These are phyloP conservation scores for Blastobotrys americana DNA, from an alignment of 805 yeast species.

Conservation along the genomic window DNA sequence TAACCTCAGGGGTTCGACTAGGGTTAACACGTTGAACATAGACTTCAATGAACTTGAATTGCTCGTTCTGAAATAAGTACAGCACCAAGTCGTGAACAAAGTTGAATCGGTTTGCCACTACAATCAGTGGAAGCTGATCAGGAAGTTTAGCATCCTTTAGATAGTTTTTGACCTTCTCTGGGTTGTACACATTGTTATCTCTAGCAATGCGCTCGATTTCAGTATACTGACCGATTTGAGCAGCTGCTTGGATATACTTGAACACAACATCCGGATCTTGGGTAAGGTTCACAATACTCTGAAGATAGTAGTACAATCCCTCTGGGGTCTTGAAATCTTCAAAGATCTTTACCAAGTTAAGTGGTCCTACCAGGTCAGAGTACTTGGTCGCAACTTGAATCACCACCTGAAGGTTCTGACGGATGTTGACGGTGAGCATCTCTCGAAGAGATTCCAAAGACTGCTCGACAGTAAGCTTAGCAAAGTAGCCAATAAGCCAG, in stretches of 20 bases:
- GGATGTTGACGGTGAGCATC: slow-evolving; percentile 69
- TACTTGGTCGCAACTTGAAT: slow-evolving; percentile 96
- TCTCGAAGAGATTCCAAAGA: slow-evolving; percentile 80
- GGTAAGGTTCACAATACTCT: slow-evolving; percentile 86
- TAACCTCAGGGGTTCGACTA: slow-evolving; percentile 88
- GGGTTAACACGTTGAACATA: slow-evolving; percentile 98
- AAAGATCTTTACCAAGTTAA: slow-evolving; percentile 76
- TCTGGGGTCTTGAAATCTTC: slow-evolving; percentile 90
- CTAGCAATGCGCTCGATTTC: slow-evolving; percentile 95
- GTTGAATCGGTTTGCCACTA: slow-evolving; percentile 88
- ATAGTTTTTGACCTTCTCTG: slow-evolving; percentile 96
- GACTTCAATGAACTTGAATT: slow-evolving; percentile 93
- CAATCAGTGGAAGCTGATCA: slow-evolving; percentile 92
- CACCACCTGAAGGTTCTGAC: slow-evolving; percentile 84
- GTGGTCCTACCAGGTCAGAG: slow-evolving; percentile 86
- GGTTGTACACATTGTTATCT: slow-evolving; percentile 89
- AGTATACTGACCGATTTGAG: slow-evolving; percentile 78
- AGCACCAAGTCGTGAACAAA: slow-evolving; percentile 90
- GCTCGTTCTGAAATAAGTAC: slow-evolving; percentile 91
- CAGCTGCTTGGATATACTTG: slow-evolving; percentile 93
- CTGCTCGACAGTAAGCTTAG: slow-evolving; percentile 91
- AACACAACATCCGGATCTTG: slow-evolving; percentile 93
- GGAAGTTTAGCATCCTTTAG: slow-evolving; percentile 89
- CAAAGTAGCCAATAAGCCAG: slow-evolving; percentile 89
- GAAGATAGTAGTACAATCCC: slow-evolving; percentile 90